Base-by-base conservation (phyloP, 2,329 filamentous ascomycete genomes). In the Zymoseptoria ardabiliae region DNA sequence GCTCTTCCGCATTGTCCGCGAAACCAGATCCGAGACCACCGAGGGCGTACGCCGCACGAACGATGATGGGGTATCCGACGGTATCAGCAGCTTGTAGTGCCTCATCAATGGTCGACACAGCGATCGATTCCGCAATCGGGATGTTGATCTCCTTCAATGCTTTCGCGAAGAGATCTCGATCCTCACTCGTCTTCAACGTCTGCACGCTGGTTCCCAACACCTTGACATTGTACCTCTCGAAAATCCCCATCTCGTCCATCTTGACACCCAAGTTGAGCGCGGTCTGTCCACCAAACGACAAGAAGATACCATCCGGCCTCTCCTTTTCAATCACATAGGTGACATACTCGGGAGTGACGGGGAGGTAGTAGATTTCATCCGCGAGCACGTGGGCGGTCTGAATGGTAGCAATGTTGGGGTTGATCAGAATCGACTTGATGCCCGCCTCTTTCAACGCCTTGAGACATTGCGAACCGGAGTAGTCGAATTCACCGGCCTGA, bases 391-490 rank as follows among this genome's bases (percentile, higher is more conserved):
- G 93, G 75, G 95, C 91, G 69, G 93, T 97, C 79, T 97, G 93
- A 72, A 97, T 97, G 60, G 94, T 97, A 61, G 93, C 93, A 74
- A 97, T 97, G 76, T 97, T 97, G 70, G 93, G 93, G 78, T 97
- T 97, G 75, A 97, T 92, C 65, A 97, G 85, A 58, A 97, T 89
- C 9, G 93, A 96, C 67, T 87, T 79, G 61, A 97, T 90, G 62
- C 91, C 91, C 64, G 92, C 93, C 79, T 97, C 93, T 78, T 96
- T 97, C 63, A 99, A 82, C 48, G 94, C 94, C 79, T 97, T 97
- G 64, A 99, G 82, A 57, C 94, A 94, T 81, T 97, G 94, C 5
- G 93, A 92, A 65, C 94, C 93, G 76, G 94, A 97, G 77, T 97
- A 97, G 78, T 97, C 93, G 71, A 97, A 97, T 80, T 97, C 93